Base-by-base conservation (phyloP, 805 yeast genomes). In the Yamadazyma sp. region DNA sequence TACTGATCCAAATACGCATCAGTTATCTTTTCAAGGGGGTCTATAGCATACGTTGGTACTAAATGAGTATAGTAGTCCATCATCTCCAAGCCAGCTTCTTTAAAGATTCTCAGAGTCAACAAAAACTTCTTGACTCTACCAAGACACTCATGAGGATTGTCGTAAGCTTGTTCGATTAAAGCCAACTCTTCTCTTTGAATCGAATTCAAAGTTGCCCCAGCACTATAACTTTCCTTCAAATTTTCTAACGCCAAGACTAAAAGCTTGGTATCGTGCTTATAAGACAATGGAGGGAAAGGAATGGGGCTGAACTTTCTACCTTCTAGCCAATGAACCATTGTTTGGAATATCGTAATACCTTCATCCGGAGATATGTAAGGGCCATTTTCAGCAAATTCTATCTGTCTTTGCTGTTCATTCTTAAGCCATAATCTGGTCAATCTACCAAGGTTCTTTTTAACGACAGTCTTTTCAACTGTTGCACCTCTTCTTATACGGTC, bases 1-100 rank as follows among this genome's bases (percentile, higher is more conserved):
- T 91, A 93, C 53, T 93, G 99, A 53, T 91, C 98, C 27, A 93
- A 62, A 49, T 91, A 93, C 0, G 98, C 96, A 64, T 93, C 99
- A 0, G 96, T 89, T 35, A 93, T 87, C 55, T 90, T 93, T 59
- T 93, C 99, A 28, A 89, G 61, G 0, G 98, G 96, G 54, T 91
- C 97, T 11, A 93, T 74, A 8, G 83, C 76, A 53, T 88, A 90
- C 1, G 89, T 91, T 0, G 99, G 98, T 0, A 82, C 74, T 28
- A 91, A 70, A 48, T 82, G 83, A 45, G 83, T 84, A 56, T 86
- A 88, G 49, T 87, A 80, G 55, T 93, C 99, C 81, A 85, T 80
- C 95, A 93, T 83, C 37, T 88, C 91, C 24, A 93, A 54, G 1
- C 80, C 79, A 2, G 83, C 87, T 41, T 93, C 97, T 55, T 90